phyloP scores from a whole-genome alignment of 805 yeast genomes.

The Zygoascus biomembranicola region DNA sequence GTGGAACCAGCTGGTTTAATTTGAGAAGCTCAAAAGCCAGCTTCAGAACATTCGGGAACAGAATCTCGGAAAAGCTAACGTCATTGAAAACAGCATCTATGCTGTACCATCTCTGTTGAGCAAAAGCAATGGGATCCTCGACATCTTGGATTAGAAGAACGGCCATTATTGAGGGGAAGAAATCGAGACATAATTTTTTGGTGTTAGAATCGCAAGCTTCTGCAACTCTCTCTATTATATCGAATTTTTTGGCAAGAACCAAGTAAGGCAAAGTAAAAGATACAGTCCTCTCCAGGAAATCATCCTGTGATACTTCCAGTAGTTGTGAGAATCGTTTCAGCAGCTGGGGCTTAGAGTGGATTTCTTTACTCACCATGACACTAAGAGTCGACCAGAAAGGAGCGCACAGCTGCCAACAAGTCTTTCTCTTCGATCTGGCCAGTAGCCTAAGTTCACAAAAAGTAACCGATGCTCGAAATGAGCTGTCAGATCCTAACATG shows the following conservation, averaged over 20 bases:
- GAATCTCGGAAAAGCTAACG: constrained; percentile 24
- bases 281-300: constrained; percentile 61
- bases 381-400: constrained; percentile 74
- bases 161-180: constrained; percentile 49
- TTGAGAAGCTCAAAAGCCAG: constrained; percentile 32
- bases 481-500: constrained; percentile 54
- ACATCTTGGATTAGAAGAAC: constrained; percentile 45
- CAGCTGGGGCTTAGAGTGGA: constrained; percentile 42
- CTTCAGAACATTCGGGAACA: constrained; percentile 19
- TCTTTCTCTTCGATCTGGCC: constrained; percentile 45
- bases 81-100: constrained; percentile 41
- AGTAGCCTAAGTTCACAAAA: constrained; percentile 53
- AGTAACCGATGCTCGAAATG: constrained; percentile 60
- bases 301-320: constrained; percentile 51
- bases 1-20: constrained; percentile 29
- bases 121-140: constrained; percentile 40
- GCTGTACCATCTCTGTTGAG: constrained; percentile 45
- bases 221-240: constrained; percentile 56
- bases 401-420: constrained; percentile 73
- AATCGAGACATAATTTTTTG: constrained; percentile 39
- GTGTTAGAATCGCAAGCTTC: constrained; percentile 37
- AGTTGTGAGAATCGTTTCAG: constrained; percentile 55
- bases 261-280: constrained; percentile 71
- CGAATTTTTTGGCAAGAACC: constrained; percentile 55
- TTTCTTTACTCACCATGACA: constrained; percentile 48